phyloP scores from a whole-genome alignment of 140 eudicot species.

The Cichorium intybus region DNA sequence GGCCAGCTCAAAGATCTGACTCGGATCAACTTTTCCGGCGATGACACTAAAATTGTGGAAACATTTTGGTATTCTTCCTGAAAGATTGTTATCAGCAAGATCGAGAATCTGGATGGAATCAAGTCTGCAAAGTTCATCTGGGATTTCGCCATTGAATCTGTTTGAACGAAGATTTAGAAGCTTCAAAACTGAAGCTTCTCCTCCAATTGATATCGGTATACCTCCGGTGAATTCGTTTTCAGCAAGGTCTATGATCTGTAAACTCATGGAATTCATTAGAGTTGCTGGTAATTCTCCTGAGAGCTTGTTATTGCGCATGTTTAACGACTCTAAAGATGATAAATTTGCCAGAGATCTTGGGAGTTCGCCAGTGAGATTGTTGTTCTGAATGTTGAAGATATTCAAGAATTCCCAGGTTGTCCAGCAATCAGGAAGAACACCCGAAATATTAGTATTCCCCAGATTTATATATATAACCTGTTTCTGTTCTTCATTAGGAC shows the following conservation, averaged over 20 bases:
- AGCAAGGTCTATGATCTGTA: slow-evolving; percentile 33
- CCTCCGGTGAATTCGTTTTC: slow-evolving; percentile 41
- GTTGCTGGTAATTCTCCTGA: slow-evolving; percentile 41
- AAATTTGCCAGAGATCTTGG: slow-evolving; percentile 31
- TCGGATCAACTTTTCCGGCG: slow-evolving; percentile 6
- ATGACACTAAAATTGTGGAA: slow-evolving; percentile 36
- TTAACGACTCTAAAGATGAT: slow-evolving; percentile 25
- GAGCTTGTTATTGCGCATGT: slow-evolving; percentile 37
- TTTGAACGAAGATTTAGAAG: slow-evolving; percentile 40
- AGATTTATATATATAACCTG: slow-evolving; percentile 34
- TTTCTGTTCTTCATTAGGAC: slow-evolving; percentile 15
- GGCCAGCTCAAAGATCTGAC: not conserved
- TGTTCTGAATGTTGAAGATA: slow-evolving; percentile 31
- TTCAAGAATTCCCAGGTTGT: slow-evolving; percentile 21
- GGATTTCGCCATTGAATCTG: slow-evolving; percentile 30
- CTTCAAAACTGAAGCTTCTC: slow-evolving; percentile 13
- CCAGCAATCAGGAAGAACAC: slow-evolving; percentile 56
- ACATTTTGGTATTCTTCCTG: slow-evolving; percentile 43
- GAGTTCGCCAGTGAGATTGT: slow-evolving; percentile 31
- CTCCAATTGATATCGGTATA: slow-evolving; percentile 36
- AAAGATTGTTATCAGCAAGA: slow-evolving; percentile 40
- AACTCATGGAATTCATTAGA: slow-evolving; percentile 27
- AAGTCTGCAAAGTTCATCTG: slow-evolving; percentile 33
- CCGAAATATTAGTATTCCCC: slow-evolving; percentile 36
- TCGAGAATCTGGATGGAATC: slow-evolving; percentile 44